Evolutionary conservation across 352 stramenopile species (phyloP), one percentile per base, ranked within the genome.

Genomic region (Phytophthora agathidicida): DNA sequence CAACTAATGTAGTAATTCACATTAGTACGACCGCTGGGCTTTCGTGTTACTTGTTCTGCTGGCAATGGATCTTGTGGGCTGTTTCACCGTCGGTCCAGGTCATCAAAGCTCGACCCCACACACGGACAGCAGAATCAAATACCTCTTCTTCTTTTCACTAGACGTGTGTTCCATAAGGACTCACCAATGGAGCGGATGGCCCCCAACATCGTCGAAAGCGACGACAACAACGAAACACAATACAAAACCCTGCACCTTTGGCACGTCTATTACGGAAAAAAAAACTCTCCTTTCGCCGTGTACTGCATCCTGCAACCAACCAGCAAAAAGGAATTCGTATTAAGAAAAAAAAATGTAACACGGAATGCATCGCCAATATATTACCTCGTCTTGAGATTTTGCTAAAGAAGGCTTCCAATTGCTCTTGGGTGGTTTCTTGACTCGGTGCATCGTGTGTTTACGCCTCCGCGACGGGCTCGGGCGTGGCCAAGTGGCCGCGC

Each of bases 401-500:
- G 19, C 16, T n/a, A 16, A 39, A 22, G n/a, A 4, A 42, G 26
- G 41, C 17, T 44, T 22, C n/a, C n/a, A n/a, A 19, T 33, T 32
- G n/a, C 1, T 60, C 38, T 57, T 50, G 50, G 17, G 24, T 23
- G 45, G 45, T 50, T 37, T 51, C 38, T 69, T 28, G 19, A 32
- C 44, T 57, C n/a, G 23, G 28, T 51, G 23, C 50, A 46, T 41
- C n/a, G 28, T 19, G 33, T 20, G 2, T 30, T 49, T 75, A 65
- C 44, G 55, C 62, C 72, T 86, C 70, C 45, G 73, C 57, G 19
- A 68, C 65, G 35, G 44, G 37, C 16, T 52, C 39, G 38, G 58
- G 68, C 32, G 52, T 67, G 22, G 64, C 80, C 54, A 92, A 58
- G 77, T 89, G 71, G 44, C 81, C 84, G 58, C 83, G 83, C 46